Conservation (phyloP, 179 eudicot species). For the Vitellaria paradoxa region DNA sequence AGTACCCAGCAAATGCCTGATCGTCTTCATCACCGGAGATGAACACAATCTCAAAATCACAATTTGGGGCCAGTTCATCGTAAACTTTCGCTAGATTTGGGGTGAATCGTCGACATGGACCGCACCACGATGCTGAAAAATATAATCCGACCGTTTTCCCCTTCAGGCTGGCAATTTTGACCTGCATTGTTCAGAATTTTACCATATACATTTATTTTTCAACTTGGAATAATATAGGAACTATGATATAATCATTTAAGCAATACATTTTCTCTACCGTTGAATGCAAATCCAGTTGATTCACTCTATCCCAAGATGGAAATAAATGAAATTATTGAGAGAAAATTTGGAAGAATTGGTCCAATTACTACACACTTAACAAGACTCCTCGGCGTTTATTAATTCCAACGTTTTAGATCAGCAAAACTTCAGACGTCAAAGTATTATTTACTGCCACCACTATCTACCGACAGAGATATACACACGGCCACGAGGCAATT, state of each 20-base stretch:
- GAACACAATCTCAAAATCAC: conserved; percentile 60
- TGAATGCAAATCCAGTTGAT: background rate
- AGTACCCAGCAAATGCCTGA: conserved; percentile 58
- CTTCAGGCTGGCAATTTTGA: conserved; percentile 45
- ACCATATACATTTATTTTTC: background rate
- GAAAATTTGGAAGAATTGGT: no score
- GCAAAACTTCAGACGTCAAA: no score
- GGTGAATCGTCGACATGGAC: conserved; percentile 67
- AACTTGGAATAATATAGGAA: background rate
- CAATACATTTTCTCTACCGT: background rate
- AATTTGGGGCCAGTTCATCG: conserved; percentile 40
- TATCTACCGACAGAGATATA: no score
- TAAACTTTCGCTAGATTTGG: conserved; percentile 59
- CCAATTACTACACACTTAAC: no score
- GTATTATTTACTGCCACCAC: no score
- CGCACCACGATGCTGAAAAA: conserved; percentile 92
- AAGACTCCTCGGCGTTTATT: no score
- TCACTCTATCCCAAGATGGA: background rate
- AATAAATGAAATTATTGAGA: background rate
- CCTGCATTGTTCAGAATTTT: conserved; percentile 28
- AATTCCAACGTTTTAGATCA: no score
- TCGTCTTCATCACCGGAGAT: conserved; percentile 62
- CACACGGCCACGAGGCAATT: no score
- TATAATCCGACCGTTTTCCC: conserved; percentile 71
- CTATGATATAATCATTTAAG: background rate